Evolutionary conservation across 2,329 filamentous ascomycete genomes (phyloP), one percentile per base, ranked within the genome.

Genomic region (Fusarium sp.): DNA sequence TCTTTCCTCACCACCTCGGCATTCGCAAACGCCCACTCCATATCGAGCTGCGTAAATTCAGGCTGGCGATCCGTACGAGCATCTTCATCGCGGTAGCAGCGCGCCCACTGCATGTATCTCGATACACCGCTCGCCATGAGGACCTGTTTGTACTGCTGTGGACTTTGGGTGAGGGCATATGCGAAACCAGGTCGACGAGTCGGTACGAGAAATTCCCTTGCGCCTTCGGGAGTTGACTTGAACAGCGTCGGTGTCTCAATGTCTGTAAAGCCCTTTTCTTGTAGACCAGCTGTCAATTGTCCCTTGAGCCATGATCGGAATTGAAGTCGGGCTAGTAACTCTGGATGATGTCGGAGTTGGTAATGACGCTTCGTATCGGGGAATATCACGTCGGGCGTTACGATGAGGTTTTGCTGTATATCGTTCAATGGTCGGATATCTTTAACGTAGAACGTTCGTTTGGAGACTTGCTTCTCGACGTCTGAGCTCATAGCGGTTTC

Each of bases 71-170:
- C 97, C 2, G 95, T 93, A 23, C 96, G 88, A 38, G 96, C 85
- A 80, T 98, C 97, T 78, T 99, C 96, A 77, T 99, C 97, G 17
- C 96, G 91, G 81, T 98, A 99, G 78, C 96, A 99, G 70, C 90
- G 91, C 3, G 96, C 97, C 82, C 98, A 94, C 76, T 99, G 96
- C 80, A 92, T 97, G 79, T 99, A 99, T 42, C 88, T 89, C 2
- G 86, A 83, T 14, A 98, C 88, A 0, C 95, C 95, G 67, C 93
- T 92, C 0, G 94, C 93, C 94, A 99, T 98, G 44, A 99, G 87
- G 4, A 98, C 93, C 83, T 99, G 96, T 83, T 99, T 99, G 79
- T 98, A 99, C 80, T 99, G 96, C 80, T 99, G 96, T 1, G 96
- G 96, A 72, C 95, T 98, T 80, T 99, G 97, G 0, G 95, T 95